Base-by-base conservation (phyloP, 73 alveolate species). In the Paramecium sexaurelia region DNA sequence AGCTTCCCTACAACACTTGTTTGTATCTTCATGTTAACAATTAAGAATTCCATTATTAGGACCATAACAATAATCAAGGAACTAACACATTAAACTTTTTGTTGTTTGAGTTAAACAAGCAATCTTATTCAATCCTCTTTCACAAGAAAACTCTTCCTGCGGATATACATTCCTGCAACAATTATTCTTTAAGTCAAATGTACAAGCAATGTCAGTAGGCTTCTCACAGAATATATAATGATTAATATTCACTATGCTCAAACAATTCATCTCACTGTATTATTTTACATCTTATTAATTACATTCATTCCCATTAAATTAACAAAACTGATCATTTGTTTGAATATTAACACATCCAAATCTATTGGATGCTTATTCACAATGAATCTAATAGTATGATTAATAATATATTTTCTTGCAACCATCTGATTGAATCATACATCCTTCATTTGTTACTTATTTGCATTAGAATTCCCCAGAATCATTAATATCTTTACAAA, bases 81-180 rank as follows among this genome's bases (percentile, higher is more conserved):
- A 61, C 1, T 9, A 10, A 61, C 83, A 61, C 11, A 11, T 4
- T 26, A 61, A 61, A 11, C 47, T 11, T 11, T 26, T 26, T 10
- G 15, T 22, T 61, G 83, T 61, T 11, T 61, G 10, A 61, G 11
- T 61, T 29, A 61, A 32, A 24, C 83, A 61, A 13, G 83, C 83
- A 61, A 61, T 61, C 13, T 29, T 61, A 32, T 61, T 61, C 26
- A 61, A 61, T 61, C 83, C 83, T 61, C 83, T 61, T 13, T 29
- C 43, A 32, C 83, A 61, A 4, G 39, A 61, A 24, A 61, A 61
- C 17, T 61, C 39, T 10, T 61, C 83, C 13, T 26, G 3, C 7
- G 47, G 43, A 29, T 26, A 26, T 61, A 61, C 83, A 29, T 26
- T 32, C 17, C 47, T 32, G 6, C 83, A 61, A 11, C 2, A 1